A percentile compares a stretch with the other conserved stretches of the same genome.
Conservation (phyloP, 306 rosid species). For the Castanea mollissima region DNA sequence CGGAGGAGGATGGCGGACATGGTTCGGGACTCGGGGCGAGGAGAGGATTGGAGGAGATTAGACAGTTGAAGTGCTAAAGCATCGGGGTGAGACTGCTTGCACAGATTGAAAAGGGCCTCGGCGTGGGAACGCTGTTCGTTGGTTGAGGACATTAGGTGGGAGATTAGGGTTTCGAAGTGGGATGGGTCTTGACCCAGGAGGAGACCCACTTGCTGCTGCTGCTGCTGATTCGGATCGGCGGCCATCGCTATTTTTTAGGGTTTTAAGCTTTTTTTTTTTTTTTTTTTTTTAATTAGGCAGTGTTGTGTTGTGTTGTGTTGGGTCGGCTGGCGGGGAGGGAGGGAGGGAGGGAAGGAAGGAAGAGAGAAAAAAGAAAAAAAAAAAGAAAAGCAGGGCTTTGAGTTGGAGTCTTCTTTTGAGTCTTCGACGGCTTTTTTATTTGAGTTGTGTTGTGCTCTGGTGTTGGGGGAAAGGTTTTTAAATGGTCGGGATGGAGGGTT, state of each 20-base stretch:
- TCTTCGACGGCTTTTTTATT: too few species aligned
- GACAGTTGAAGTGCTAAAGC: slow-evolving; percentile 42
- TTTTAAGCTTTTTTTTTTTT: not conserved
- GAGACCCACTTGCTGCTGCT: slow-evolving; percentile 37
- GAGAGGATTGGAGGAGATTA: slow-evolving; percentile 44
- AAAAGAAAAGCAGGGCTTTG: too few species aligned
- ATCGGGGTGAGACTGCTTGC: slow-evolving; percentile 55
- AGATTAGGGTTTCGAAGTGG: slow-evolving; percentile 60
- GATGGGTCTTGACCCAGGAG: slow-evolving; percentile 44
- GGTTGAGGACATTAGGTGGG: slow-evolving; percentile 46
- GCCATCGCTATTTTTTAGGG: slow-evolving; percentile 37
- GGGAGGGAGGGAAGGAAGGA: too few species aligned
- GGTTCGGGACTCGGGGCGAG: slow-evolving; percentile 47
- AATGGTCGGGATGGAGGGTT: too few species aligned
- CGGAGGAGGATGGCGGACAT: slow-evolving; percentile 67
- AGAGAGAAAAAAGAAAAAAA: too few species aligned
- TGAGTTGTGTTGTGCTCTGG: too few species aligned
- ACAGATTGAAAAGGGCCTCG: slow-evolving; percentile 60
- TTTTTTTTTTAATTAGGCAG: too few species aligned
- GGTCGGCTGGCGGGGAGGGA: too few species aligned
- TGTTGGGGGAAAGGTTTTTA: too few species aligned
- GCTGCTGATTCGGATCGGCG: slow-evolving; percentile 34
- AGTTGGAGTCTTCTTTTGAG: too few species aligned
- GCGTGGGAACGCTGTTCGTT: slow-evolving; percentile 63
- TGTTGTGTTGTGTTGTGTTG: too few species aligned